Base-by-base conservation (phyloP, 2,329 filamentous ascomycete species). In the Cladophialophora carrionii region DNA sequence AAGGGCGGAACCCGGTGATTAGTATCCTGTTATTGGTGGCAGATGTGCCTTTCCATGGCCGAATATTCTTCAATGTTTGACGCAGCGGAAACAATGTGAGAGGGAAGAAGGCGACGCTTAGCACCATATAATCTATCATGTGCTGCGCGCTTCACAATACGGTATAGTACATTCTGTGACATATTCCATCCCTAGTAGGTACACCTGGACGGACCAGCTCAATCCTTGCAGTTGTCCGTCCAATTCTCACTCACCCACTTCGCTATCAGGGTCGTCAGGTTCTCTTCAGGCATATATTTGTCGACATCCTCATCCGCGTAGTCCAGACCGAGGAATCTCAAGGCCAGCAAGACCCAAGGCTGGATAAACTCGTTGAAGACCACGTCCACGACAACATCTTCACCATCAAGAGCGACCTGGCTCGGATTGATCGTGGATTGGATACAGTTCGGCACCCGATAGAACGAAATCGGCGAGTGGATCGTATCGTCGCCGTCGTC, bases 301-400 rank as follows among this genome's bases (percentile, higher is more conserved):
- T 79, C 76, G 34, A 84, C 83, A 63, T 88, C 84, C 29, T 72
- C 74, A 22, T 79, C 76, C 48, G 79, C 77, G 70, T 83, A 80
- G 64, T 80, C 80, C 57, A 83, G 76, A 1, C 84, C 84, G 9
- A 85, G 74, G 70, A 84, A 87, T 65, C 88, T 87, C 67, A 96
- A 80, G 2, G 92, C 92, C 10, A 89, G 79, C 20, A 96, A 77
- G 46, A 98, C 80, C 85, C 90, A 96, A 9, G 88, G 88, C 77
- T 95, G 85, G 41, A 98, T 88, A 76, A 97, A 99, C 75, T 96
- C 92, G 64, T 96, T 86, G 74, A 96, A 99, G 14, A 97, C 87
- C 7, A 99, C 76, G 75, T 98, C 94, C 0, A 99, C 92, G 0
- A 78, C 88, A 59, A 90, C 85, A 0, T 63, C 61, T n/a, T 68